Percentiles rank a stretch among this genome's conserved stretches.
phyloP scores from a whole-genome alignment of 805 yeast species.

The Saturnispora hagleri region DNA sequence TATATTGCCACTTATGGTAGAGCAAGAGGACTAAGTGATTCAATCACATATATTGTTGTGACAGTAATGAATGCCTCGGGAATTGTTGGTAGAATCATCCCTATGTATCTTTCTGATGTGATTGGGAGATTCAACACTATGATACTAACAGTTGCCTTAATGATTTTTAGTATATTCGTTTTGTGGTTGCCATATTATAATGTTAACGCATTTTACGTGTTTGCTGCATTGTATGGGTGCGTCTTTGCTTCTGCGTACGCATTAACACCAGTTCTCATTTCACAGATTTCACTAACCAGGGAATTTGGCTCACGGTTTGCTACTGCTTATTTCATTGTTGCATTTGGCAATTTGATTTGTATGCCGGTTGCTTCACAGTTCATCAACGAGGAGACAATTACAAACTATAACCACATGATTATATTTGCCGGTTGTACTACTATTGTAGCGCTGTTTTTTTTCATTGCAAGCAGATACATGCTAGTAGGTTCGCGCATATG shows the following conservation, averaged over 20 bases:
- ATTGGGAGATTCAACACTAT: slow-evolving; percentile 48
- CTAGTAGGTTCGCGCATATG: slow-evolving; percentile 24
- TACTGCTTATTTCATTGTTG: slow-evolving; percentile 51
- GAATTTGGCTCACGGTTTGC: slow-evolving; percentile 65
- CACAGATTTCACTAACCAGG: slow-evolving; percentile 46
- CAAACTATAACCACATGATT: slow-evolving; percentile 20
- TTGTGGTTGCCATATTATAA: slow-evolving; percentile 53
- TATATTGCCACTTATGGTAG: slow-evolving; percentile 46
- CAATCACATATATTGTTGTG: slow-evolving; percentile 37
- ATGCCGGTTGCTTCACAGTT: slow-evolving; percentile 43
- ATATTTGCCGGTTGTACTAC: slow-evolving; percentile 22
- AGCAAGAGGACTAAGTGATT: slow-evolving; percentile 36
- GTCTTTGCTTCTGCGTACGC: slow-evolving; percentile 50
- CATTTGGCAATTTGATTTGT: slow-evolving; percentile 38
- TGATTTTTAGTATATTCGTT: slow-evolving; percentile 38
- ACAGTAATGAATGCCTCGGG: slow-evolving; percentile 42
- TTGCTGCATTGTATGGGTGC: slow-evolving; percentile 42
- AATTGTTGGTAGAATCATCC: slow-evolving; percentile 26
- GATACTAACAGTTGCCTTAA: slow-evolving; percentile 35
- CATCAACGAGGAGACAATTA: slow-evolving; percentile 24
- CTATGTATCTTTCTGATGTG: slow-evolving; percentile 25
- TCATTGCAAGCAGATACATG: slow-evolving; percentile 6
- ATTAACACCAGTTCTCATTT: slow-evolving; percentile 53
- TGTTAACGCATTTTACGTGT: slow-evolving; percentile 37
- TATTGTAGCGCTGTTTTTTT: slow-evolving; percentile 14